A percentile compares a stretch with the other conserved stretches of the same genome.
Evolutionary conservation across 2,329 filamentous ascomycete species (phyloP).

Genomic region (Diaporthe amygdali): DNA sequence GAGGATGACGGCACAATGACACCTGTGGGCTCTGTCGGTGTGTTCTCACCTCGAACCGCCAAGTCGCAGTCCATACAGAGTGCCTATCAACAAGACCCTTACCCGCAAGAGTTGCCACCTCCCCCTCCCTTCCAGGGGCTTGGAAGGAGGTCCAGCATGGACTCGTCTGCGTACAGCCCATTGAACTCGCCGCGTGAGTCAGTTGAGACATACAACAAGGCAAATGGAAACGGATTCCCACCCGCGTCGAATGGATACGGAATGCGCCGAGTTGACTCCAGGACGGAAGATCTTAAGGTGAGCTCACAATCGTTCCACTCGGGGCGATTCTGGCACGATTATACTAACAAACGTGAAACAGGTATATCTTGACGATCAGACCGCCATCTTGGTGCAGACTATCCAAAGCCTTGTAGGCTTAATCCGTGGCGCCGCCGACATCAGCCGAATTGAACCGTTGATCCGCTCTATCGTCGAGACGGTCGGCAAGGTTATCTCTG

Average conservation of each 20-base stretch:
- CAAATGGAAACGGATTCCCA: conserved; percentile 42
- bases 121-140: conserved; percentile 64
- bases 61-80: conserved; percentile 28
- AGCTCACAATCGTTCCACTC: not conserved
- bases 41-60: conserved; percentile 63
- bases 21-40: conserved; percentile 70
- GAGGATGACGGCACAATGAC: conserved; percentile 68
- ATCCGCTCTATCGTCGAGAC: conserved; percentile 74
- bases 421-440: conserved; percentile 68
- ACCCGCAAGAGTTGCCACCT: conserved; percentile 45
- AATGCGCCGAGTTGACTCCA: conserved; percentile 39
- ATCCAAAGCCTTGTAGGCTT: conserved; percentile 82
- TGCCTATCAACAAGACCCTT: conserved; percentile 39
- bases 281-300: conserved; percentile 57
- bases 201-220: conserved; percentile 45
- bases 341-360: conserved; percentile 35
- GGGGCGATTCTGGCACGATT: not conserved
- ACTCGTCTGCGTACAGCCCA: conserved; percentile 78
- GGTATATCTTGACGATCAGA: conserved; percentile 85
- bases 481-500: conserved; percentile 71
- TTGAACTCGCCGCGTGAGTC: conserved; percentile 71
- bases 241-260: conserved; percentile 46
- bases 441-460: conserved; percentile 70
- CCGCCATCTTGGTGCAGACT: conserved; percentile 76
- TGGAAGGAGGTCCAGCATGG: conserved; percentile 63